Percentiles rank a stretch among this genome's conserved stretches.
Evolutionary conservation across 352 stramenopile species (phyloP).

Genomic region (Globisporangium yorkense): DNA sequence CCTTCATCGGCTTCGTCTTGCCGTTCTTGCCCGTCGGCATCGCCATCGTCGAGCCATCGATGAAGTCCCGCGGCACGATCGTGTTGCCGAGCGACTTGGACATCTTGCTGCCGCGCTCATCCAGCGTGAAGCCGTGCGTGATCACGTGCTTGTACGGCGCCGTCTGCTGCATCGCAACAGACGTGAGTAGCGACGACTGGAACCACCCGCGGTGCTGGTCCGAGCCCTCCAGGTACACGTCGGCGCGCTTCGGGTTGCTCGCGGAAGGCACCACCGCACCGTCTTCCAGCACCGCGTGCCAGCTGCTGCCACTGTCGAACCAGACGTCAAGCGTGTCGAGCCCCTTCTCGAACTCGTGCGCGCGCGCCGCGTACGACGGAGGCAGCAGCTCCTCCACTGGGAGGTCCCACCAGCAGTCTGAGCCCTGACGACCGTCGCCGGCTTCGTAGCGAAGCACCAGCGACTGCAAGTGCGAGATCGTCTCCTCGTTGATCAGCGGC

Average conservation of each 20-base stretch:
- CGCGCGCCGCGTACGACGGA: slow-evolving; percentile 44
- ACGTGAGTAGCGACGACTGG: slow-evolving; percentile 96
- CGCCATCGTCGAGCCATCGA: slow-evolving; percentile 82
- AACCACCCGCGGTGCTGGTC: slow-evolving; percentile 99
- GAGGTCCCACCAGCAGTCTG: slow-evolving; percentile 96
- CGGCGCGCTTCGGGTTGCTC: slow-evolving; percentile 66
- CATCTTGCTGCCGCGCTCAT: slow-evolving; percentile 99
- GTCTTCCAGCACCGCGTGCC: slow-evolving; percentile 60
- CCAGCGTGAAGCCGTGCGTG: slow-evolving; percentile 98
- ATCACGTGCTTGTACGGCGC: slow-evolving; percentile 96
- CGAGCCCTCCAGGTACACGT: slow-evolving; percentile 97
- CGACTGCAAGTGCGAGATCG: slow-evolving; percentile 79
- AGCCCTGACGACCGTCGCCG: slow-evolving; percentile 77
- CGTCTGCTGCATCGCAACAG: slow-evolving; percentile 68
- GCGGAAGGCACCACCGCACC: slow-evolving; percentile 19
- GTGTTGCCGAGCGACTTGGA: slow-evolving; percentile 98
- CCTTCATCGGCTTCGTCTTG: slow-evolving; percentile 50
- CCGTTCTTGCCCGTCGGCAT: slow-evolving; percentile 77
- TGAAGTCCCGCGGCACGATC: slow-evolving; percentile 92
- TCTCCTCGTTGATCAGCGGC: slow-evolving; percentile 90
- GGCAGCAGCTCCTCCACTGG: slow-evolving; percentile 66
- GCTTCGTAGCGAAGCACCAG: slow-evolving; percentile 44
- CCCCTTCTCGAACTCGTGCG: slow-evolving; percentile 91
- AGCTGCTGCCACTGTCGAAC: slow-evolving; percentile 95
- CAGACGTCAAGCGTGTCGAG: slow-evolving; percentile 99